Conservation (phyloP, 331 rosid genomes). For the Telfairia occidentalis region DNA sequence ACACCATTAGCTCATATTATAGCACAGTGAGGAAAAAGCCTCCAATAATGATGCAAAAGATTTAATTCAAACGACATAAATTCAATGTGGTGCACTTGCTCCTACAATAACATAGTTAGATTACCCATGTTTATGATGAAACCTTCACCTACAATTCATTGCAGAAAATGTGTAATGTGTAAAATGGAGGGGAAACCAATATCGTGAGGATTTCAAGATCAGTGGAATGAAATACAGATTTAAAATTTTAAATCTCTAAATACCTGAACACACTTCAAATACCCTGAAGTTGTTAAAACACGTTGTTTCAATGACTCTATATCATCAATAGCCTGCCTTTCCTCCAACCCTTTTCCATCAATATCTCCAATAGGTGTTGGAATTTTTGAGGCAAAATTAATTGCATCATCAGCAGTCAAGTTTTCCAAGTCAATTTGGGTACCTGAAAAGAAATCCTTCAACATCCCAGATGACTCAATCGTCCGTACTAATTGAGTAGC, state of each 20-base stretch:
- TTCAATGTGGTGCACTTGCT: background rate
- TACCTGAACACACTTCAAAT: slow-evolving; percentile 98
- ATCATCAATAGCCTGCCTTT: slow-evolving; percentile 47
- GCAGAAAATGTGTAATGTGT: background rate
- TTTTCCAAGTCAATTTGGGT: slow-evolving; percentile 45
- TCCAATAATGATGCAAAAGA: background rate
- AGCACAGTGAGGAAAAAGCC: background rate
- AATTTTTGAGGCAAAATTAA: slow-evolving; percentile 73
- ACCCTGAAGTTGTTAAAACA: slow-evolving; percentile 83
- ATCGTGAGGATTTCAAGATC: background rate
- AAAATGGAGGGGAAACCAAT: background rate
- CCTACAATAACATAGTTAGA: background rate
- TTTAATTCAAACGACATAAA: background rate
- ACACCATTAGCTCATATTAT: background rate
- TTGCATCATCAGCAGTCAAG: slow-evolving; percentile 73
- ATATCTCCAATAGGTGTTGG: slow-evolving; percentile 41
- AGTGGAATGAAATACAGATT: background rate
- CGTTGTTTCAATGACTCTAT: slow-evolving; percentile 77
- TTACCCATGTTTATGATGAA: background rate
- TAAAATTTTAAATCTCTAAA: slow-evolving; percentile 8
- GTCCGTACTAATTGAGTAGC: slow-evolving; percentile 60
- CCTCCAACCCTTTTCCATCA: slow-evolving; percentile 32
- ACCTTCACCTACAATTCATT: background rate
- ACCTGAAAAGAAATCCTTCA: slow-evolving; percentile 33
- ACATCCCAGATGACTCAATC: slow-evolving; percentile 45